phyloP scores from a whole-genome alignment of 257 asterid genomes.

The Nicotiana sylvestris region DNA sequence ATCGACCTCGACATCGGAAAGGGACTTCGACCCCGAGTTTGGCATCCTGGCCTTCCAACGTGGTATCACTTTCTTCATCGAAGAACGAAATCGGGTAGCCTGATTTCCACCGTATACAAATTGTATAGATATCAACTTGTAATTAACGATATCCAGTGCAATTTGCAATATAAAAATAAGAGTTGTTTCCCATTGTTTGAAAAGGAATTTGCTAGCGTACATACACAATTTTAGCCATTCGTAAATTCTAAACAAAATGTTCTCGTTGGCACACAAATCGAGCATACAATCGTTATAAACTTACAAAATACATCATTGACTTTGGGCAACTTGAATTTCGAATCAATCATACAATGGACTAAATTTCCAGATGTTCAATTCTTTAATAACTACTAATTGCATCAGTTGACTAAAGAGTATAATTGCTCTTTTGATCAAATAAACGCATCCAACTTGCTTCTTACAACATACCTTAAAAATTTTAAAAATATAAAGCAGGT shows the following conservation, averaged over 20 bases:
- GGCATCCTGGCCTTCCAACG: too few relatives aligned
- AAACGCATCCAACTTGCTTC: not conserved
- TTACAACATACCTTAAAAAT: not conserved
- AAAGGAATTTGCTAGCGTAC: not conserved
- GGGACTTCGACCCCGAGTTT: too few relatives aligned
- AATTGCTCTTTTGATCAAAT: not conserved
- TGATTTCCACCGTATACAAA: too few relatives aligned
- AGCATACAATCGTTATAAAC: not conserved
- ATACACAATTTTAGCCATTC: not conserved
- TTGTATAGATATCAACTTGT: not conserved
- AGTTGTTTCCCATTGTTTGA: not conserved
- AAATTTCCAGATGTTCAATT: not conserved
- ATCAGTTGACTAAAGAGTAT: not conserved
- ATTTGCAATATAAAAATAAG: not conserved
- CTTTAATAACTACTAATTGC: not conserved
- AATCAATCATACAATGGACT: not conserved
- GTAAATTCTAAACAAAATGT: not conserved
- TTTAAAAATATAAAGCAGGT: not conserved
- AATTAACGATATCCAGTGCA: not conserved
- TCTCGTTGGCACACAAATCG: not conserved
- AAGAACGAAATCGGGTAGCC: too few relatives aligned
- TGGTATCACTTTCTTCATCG: too few relatives aligned
- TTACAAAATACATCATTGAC: not conserved
- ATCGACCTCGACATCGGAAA: too few relatives aligned
- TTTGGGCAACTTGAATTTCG: not conserved